Conservation (phyloP, 495 filamentous ascomycete genomes). For the Podospora tetraspora region DNA sequence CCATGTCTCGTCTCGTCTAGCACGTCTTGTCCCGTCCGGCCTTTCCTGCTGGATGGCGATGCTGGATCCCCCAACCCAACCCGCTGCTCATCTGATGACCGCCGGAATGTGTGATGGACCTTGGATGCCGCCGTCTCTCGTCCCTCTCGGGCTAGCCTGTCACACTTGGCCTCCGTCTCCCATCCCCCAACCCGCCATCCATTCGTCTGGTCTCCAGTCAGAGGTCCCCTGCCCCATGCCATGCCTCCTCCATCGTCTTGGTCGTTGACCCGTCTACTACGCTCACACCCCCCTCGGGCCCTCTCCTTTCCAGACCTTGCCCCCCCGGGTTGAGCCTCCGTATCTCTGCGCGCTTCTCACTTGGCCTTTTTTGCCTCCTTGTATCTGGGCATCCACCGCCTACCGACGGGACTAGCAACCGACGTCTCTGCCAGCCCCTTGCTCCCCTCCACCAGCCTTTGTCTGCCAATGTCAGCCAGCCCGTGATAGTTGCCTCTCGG, state of each 20-base stretch:
- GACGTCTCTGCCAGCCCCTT: conserved; percentile 20
- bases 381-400: conserved; percentile 22
- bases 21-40: conserved; percentile 14
- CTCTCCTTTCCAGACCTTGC: conserved; percentile 13
- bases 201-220: conserved; percentile 19
- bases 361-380: conserved; percentile 19
- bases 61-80: conserved; percentile 7
- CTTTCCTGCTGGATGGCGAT: conserved; percentile 14
- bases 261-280: conserved; percentile 17
- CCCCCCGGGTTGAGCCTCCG: conserved; percentile 27
- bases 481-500: conserved; percentile 31
- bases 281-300: conserved; percentile 22
- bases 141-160: conserved; percentile 25
- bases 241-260: conserved; percentile 16
- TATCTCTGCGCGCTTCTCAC: conserved; percentile 15
- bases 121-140: conserved; percentile 16
- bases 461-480: conserved; percentile 33
- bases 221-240: conserved; percentile 15
- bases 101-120: conserved; percentile 11
- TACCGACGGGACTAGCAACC: conserved; percentile 23
- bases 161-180: conserved; percentile 24
- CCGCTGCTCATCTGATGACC: conserved; percentile 25
- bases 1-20: too few species aligned
- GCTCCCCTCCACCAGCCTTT: conserved; percentile 16
- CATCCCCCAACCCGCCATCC: conserved; percentile 22